phyloP scores from a whole-genome alignment of 495 filamentous ascomycete species.

The Bombardia bombarda region DNA sequence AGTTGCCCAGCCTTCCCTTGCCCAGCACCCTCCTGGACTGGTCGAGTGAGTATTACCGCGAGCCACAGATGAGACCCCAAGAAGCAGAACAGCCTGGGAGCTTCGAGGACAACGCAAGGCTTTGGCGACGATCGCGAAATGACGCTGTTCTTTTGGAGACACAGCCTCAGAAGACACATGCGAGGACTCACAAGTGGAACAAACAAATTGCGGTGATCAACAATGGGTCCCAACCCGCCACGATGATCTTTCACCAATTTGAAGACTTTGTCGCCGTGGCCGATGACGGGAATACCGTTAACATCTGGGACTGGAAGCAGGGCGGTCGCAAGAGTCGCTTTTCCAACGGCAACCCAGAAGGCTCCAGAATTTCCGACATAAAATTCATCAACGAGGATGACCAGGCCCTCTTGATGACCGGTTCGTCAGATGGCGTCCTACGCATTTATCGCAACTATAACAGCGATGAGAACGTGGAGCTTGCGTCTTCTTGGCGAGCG shows the following conservation, averaged over 20 bases:
- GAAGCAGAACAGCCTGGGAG: slow-evolving; percentile 96
- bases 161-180: slow-evolving; percentile 83
- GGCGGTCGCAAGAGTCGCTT: slow-evolving; percentile 70
- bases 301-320: slow-evolving; percentile 88
- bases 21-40: slow-evolving; percentile 83
- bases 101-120: slow-evolving; percentile 89
- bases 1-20: slow-evolving; percentile 59
- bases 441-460: slow-evolving; percentile 92
- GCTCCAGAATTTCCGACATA: slow-evolving; percentile 87
- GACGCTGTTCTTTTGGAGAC: slow-evolving; percentile 86
- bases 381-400: slow-evolving; percentile 98
- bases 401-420: slow-evolving; percentile 87
- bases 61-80: slow-evolving; percentile 95
- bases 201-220: slow-evolving; percentile 67
- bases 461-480: slow-evolving; percentile 59
- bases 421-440: slow-evolving; percentile 88
- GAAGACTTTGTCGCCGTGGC: slow-evolving; percentile 93
- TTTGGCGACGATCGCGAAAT: slow-evolving; percentile 90
- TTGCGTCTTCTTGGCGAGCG: slow-evolving; percentile 89
- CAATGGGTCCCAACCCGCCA: slow-evolving; percentile 78
- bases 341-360: slow-evolving; percentile 84
- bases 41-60: slow-evolving; percentile 97
- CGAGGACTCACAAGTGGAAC: slow-evolving; percentile 78
- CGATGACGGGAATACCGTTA: slow-evolving; percentile 81
- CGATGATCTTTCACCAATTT: slow-evolving; percentile 96